A percentile compares a stretch with the other conserved stretches of the same genome.
Evolutionary conservation across 805 yeast genomes (phyloP).

Genomic region (Metschnikowia matae): DNA sequence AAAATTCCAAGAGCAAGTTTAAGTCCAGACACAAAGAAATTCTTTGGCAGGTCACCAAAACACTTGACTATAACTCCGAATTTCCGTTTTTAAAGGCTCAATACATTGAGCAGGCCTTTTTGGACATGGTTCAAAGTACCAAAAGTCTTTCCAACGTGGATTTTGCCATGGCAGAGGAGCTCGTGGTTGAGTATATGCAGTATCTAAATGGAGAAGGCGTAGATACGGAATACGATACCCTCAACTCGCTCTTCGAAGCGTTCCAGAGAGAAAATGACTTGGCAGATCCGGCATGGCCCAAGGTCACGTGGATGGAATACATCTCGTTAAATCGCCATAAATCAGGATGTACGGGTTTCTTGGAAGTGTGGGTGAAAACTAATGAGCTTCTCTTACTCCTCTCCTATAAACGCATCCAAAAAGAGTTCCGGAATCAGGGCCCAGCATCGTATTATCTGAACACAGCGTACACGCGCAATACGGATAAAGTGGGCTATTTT

Average conservation of each 20-base stretch:
- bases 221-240: conserved; percentile 18
- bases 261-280: conserved; percentile 29
- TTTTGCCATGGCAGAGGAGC: conserved; percentile 16
- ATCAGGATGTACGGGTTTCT: conserved; percentile 27
- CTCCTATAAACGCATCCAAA: neutral
- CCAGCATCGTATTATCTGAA: conserved; percentile 1
- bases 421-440: neutral
- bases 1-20: conserved; percentile 24
- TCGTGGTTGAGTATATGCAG: conserved; percentile 24
- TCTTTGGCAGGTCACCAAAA: conserved; percentile 26
- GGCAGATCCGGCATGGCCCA: conserved; percentile 31
- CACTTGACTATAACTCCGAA: conserved; percentile 18
- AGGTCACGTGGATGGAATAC: conserved; percentile 36
- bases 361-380: conserved; percentile 29
- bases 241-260: conserved; percentile 25
- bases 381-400: conserved; percentile 26
- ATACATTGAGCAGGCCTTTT: conserved; percentile 28
- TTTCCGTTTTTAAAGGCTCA: conserved; percentile 32
- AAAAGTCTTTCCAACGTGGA: neutral
- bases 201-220: conserved; percentile 14
- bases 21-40: conserved; percentile 28
- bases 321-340: conserved; percentile 22
- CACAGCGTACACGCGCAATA: neutral
- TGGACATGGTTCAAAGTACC: neutral
- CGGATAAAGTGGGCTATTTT: conserved; percentile 2